phyloP scores from a whole-genome alignment of 2,329 filamentous ascomycete species.

The Verticillium isaacii region DNA sequence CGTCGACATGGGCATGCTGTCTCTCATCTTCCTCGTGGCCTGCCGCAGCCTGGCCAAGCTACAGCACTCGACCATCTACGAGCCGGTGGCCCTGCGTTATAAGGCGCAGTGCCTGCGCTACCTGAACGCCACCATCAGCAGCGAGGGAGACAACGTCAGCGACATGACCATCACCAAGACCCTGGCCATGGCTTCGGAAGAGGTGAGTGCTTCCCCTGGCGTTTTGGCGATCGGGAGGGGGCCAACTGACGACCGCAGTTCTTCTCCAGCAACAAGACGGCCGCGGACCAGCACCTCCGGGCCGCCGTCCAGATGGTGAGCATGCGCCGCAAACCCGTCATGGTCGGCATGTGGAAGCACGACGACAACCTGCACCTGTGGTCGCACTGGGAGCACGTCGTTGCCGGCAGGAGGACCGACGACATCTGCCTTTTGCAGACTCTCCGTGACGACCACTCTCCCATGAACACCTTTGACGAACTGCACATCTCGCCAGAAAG shows the following conservation, averaged over 20 bases:
- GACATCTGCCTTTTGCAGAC: background rate
- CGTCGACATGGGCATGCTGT: constrained; percentile 16
- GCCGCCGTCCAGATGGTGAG: constrained; percentile 1
- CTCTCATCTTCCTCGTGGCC: constrained; percentile 11
- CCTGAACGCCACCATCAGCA: constrained; percentile 6
- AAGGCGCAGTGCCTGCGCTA: constrained; percentile 10
- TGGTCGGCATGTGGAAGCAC: constrained; percentile 1
- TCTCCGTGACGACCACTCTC: background rate
- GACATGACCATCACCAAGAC: constrained; percentile 16
- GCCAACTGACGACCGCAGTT: background rate
- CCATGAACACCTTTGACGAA: background rate
- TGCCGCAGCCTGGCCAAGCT: constrained; percentile 11
- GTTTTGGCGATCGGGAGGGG: too few species aligned
- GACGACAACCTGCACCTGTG: constrained; percentile 1
- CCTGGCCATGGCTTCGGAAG: constrained; percentile 12
- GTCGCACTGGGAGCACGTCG: constrained; percentile 1
- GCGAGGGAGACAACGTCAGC: constrained; percentile 7
- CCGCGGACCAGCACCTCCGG: constrained; percentile 2
- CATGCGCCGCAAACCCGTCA: background rate
- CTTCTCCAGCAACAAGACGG: background rate
- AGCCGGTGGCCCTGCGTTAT: constrained; percentile 7
- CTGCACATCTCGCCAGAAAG: background rate
- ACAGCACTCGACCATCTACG: constrained; percentile 6
- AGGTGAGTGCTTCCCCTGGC: background rate
- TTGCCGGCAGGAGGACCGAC: background rate